phyloP scores from a whole-genome alignment of 192 early-diverging fungal species.

The Coemansia sp. region DNA sequence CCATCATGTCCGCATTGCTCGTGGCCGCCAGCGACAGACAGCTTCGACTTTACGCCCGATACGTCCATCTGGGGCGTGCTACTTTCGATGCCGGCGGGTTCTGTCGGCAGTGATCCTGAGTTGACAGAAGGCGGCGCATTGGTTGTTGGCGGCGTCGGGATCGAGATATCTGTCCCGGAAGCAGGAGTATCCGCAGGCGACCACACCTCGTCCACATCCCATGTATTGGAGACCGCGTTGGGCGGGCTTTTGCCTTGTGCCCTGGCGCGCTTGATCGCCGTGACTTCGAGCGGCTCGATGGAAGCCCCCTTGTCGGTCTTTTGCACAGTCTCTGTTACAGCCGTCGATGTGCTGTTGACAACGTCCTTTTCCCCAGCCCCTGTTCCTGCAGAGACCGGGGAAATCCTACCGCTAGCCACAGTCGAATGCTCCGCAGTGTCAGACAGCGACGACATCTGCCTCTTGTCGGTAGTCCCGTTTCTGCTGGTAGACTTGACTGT shows the following conservation, averaged over 20 bases:
- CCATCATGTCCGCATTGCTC: conserved; percentile 26
- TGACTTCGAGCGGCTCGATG: conserved; percentile 15
- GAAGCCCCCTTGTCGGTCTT: neutral
- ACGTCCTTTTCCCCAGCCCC: neutral
- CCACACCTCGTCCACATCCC: conserved; percentile 31
- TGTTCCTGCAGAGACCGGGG: neutral
- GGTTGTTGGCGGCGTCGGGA: conserved; percentile 26
- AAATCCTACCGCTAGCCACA: neutral
- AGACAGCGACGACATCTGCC: neutral
- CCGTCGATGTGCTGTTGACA: neutral
- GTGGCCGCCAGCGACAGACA: conserved; percentile 49
- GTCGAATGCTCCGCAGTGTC: neutral
- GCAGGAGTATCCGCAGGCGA: conserved; percentile 1
- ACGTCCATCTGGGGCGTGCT: neutral
- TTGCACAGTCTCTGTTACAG: neutral
- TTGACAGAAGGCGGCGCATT: conserved; percentile 21
- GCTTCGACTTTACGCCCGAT: conserved; percentile 35
- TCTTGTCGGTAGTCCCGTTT: neutral
- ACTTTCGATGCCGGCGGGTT: neutral
- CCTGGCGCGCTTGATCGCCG: conserved; percentile 13
- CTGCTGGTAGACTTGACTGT: conserved; percentile 18
- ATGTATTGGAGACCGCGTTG: conserved; percentile 17
- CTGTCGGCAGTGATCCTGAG: conserved; percentile 9
- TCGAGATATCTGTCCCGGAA: conserved; percentile 1
- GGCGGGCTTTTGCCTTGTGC: conserved; percentile 10